Base-by-base conservation (phyloP, 2,329 filamentous ascomycete genomes). In the Bipolaris zeicola region DNA sequence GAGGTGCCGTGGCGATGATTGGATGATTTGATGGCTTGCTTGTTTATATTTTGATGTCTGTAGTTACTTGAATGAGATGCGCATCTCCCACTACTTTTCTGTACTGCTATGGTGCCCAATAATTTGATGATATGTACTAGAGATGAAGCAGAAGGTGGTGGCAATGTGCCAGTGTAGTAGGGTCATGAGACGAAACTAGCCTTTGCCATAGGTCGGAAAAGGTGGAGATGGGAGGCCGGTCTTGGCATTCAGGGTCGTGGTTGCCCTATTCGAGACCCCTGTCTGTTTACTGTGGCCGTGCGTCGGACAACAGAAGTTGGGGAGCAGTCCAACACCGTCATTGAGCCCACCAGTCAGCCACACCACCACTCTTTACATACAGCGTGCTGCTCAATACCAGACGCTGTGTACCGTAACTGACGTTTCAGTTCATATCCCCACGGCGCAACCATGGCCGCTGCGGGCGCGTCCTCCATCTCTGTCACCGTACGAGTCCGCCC, bases 401-500 rank as follows among this genome's bases (percentile, higher is more conserved):
- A 61, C 57, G 57, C 56, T 55, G 66, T 47, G 55, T 52, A 62
- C 61, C 51, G 52, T 47, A 48, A 53, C 53, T 55, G 44, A 43
- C 54, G 48, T 45, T 20, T 20, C 31, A 52, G 49, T 31, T 54
- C 28, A 49, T 49, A 50, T 52, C 41, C 49, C 51, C 54, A 56
- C 55, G 62, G 63, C 64, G 62, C 67, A 51, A 65, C 20, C 54
- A 75, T 75, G 72, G 72, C 70, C 62, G 66, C 67, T 62, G 78
- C 77, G 61, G 80, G 79, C 72, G 79, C 80, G 50, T 80, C 79
- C 57, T 81, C 79, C 65, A 82, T 82, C 66, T 76, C 78, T 57
- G 80, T 82, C 64, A 77, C 79, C 46, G 84, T 89, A 62, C 80
- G 86, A 76, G 86, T 89, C 47, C 82, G 86, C 58, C 86, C 86